These are phyloP conservation scores for Chlorencoelia australis DNA, from an alignment of 2,329 filamentous ascomycete species.

Conservation along the genomic window DNA sequence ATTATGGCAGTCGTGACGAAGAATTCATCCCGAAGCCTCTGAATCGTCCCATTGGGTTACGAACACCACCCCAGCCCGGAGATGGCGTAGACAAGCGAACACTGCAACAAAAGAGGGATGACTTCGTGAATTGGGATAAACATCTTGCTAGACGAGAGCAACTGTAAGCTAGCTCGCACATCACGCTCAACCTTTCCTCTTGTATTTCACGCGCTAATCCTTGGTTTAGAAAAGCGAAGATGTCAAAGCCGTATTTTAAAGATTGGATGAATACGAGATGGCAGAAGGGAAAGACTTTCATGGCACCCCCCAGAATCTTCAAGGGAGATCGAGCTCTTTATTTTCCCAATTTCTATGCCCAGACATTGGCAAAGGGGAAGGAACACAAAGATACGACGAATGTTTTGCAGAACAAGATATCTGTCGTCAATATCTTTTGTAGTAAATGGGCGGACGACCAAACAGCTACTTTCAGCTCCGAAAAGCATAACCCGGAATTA, in stretches of 20 bases:
- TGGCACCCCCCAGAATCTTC: constrained; percentile 77
- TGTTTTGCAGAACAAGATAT: constrained; percentile 60
- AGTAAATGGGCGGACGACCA: constrained; percentile 81
- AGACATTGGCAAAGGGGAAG: constrained; percentile 55
- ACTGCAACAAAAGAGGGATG: constrained; percentile 58
- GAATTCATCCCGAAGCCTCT: constrained; percentile 50
- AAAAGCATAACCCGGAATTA: constrained; percentile 58
- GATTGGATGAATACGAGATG: constrained; percentile 81
- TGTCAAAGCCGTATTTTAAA: constrained; percentile 85
- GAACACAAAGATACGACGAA: constrained; percentile 60
- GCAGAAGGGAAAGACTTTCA: constrained; percentile 85
- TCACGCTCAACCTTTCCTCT: too few relatives aligned
- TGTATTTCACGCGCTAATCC: constrained; percentile 3
- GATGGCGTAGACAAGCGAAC: constrained; percentile 66
- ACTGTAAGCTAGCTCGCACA: constrained; percentile 41
- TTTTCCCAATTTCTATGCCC: constrained; percentile 85
- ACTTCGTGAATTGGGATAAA: constrained; percentile 78
- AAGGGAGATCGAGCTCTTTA: constrained; percentile 72
- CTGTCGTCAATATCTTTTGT: constrained; percentile 72
- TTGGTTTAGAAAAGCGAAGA: constrained; percentile 53
- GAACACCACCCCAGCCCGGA: constrained; percentile 59
- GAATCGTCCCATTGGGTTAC: constrained; percentile 72
- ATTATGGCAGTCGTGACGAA: constrained; percentile 45
- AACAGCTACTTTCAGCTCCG: constrained; percentile 58
- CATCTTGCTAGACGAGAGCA: constrained; percentile 67